Evolutionary conservation across 2,329 filamentous ascomycete genomes (phyloP).

Genomic region (Chalaropsis thielavioides): DNA sequence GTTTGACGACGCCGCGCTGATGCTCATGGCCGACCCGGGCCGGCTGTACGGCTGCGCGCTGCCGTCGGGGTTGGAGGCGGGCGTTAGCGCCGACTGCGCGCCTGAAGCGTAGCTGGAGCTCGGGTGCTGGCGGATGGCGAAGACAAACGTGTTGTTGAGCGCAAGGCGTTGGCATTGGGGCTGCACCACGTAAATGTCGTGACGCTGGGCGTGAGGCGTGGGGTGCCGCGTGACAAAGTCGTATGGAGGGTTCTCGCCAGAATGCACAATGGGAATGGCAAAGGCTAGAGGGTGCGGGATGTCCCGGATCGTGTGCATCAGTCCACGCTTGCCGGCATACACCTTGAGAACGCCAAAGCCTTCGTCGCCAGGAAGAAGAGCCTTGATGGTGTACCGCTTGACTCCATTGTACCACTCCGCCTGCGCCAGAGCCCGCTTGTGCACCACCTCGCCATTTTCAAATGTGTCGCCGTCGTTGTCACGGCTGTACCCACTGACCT

Average conservation of each 20-base stretch:
- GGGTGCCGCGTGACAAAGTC: constrained; percentile 88
- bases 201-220: constrained; percentile 90
- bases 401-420: constrained; percentile 77
- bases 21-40: constrained; percentile 50
- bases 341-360: constrained; percentile 77
- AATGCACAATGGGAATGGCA: constrained; percentile 77
- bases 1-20: constrained; percentile 44
- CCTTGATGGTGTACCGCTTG: constrained; percentile 90
- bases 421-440: constrained; percentile 77
- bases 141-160: constrained; percentile 95
- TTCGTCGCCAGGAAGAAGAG: constrained; percentile 79
- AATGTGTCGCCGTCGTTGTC: constrained; percentile 86
- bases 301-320: constrained; percentile 96
- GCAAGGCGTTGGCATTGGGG: constrained; percentile 82
- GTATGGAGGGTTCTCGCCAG: constrained; percentile 83
- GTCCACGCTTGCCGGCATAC: constrained; percentile 82
- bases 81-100: constrained; percentile 28
- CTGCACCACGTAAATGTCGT: constrained; percentile 93
- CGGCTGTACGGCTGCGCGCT: constrained; percentile 42
- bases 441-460: constrained; percentile 75
- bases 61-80: constrained; percentile 34
- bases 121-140: constrained; percentile 85
- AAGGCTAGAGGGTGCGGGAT: constrained; percentile 87
- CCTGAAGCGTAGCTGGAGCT: constrained; percentile 31
- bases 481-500: constrained; percentile 63